Evolutionary conservation across 2,329 filamentous ascomycete genomes (phyloP).

Genomic region (Fusarium sp.): DNA sequence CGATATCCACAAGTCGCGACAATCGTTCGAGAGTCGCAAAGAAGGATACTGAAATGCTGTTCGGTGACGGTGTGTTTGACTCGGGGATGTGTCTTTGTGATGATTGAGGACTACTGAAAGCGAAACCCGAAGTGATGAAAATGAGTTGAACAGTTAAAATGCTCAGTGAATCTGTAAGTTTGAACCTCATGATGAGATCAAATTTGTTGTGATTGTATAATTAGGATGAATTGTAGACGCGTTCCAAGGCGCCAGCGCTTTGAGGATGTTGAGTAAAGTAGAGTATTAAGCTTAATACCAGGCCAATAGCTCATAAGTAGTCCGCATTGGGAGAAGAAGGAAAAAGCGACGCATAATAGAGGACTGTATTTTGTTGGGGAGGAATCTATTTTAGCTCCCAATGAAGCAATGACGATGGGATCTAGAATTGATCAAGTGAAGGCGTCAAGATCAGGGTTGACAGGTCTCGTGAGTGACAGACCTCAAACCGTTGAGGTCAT

Average conservation of each 20-base stretch:
- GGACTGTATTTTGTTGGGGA: constrained; percentile 10
- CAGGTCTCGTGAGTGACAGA: constrained; percentile 40
- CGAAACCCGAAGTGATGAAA: constrained; percentile 24
- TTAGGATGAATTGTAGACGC: background rate
- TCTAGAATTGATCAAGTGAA: constrained; percentile 30
- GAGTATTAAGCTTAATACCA: background rate
- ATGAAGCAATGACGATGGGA: constrained; percentile 7
- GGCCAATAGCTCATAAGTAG: constrained; percentile 1
- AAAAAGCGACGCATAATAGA: constrained; percentile 7
- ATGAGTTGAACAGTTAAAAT: constrained; percentile 36
- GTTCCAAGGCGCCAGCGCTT: background rate
- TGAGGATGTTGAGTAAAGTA: background rate
- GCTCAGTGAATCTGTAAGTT: background rate
- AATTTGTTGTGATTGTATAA: background rate
- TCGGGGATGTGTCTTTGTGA: constrained; percentile 6
- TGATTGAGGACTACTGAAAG: constrained; percentile 19
- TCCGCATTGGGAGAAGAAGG: background rate
- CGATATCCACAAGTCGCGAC: constrained; percentile 90
- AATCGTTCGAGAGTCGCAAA: constrained; percentile 88
- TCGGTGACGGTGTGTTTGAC: constrained; percentile 58
- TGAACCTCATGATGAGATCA: constrained; percentile 25
- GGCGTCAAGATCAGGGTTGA: constrained; percentile 30
- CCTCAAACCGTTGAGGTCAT: constrained; percentile 42
- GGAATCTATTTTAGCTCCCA: background rate
- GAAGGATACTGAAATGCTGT: constrained; percentile 57